Evolutionary conservation across 129 eudicot genomes (phyloP).

Genomic region (Chrysanthemum makinoi): DNA sequence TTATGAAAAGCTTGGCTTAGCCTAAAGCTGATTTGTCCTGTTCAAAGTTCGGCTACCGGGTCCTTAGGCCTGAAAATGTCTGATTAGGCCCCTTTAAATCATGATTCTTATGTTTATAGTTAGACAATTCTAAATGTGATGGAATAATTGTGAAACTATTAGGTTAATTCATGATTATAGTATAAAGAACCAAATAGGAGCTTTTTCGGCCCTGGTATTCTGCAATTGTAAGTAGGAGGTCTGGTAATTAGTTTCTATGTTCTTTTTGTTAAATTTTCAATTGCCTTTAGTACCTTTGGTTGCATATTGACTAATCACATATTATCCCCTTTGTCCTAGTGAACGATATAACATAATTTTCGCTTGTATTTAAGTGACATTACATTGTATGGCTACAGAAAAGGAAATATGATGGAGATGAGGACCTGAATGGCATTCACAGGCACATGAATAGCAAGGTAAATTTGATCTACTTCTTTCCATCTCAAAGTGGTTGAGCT

Average conservation of each 20-base stretch:
- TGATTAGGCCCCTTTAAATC: too few relatives aligned
- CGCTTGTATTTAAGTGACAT: background rate
- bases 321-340: background rate
- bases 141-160: too few relatives aligned
- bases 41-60: too few relatives aligned
- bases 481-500: background rate
- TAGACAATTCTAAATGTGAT: too few relatives aligned
- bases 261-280: background rate
- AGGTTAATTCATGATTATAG: background rate
- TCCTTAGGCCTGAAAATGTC: too few relatives aligned
- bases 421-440: conserved; percentile 62
- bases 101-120: too few relatives aligned
- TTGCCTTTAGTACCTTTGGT: too few relatives aligned
- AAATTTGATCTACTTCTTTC: conserved; percentile 24
- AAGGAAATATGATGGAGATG: conserved; percentile 91
- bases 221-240: too few relatives aligned
- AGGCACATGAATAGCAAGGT: conserved; percentile 90
- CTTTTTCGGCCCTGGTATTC: too few relatives aligned
- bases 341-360: background rate
- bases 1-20: background rate
- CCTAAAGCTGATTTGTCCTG: too few relatives aligned
- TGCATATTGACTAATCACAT: too few relatives aligned
- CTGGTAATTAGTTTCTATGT: background rate
- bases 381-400: conserved; percentile 43
- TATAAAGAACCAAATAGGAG: too few relatives aligned